phyloP scores from a whole-genome alignment of 352 stramenopile genomes.

The Phytophthora quininea region DNA sequence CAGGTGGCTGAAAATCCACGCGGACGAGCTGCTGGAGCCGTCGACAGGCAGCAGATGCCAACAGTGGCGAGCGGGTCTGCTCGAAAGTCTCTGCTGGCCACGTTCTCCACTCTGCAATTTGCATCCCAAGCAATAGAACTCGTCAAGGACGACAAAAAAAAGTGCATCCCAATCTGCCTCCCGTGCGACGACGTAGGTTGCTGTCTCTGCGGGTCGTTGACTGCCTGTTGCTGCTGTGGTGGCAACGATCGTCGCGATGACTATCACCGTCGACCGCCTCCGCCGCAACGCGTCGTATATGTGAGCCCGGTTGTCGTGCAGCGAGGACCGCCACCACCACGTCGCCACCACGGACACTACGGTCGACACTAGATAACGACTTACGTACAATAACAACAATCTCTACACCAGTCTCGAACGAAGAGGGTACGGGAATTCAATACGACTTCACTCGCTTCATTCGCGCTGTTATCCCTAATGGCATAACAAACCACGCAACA shows the following conservation, averaged over 20 bases:
- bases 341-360: slow-evolving; percentile 10
- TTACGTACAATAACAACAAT: not conserved
- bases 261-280: slow-evolving; percentile 19
- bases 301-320: slow-evolving; percentile 45
- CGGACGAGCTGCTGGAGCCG: slow-evolving; percentile 2
- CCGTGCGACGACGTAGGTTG: slow-evolving; percentile 38
- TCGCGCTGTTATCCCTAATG: too few species aligned
- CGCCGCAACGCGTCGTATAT: slow-evolving; percentile 32
- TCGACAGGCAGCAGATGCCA: not conserved
- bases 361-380: slow-evolving; percentile 12
- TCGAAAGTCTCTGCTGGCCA: not conserved
- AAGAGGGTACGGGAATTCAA: not conserved
- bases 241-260: slow-evolving; percentile 26
- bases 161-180: slow-evolving; percentile 38
- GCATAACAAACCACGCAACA: too few species aligned
- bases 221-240: slow-evolving; percentile 36
- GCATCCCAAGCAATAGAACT: too few species aligned
- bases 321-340: slow-evolving; percentile 13
- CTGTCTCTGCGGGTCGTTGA: slow-evolving; percentile 41
- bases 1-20: slow-evolving; percentile 28
- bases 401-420: not conserved
- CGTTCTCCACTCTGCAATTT: not conserved
- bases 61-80: slow-evolving; percentile 1
- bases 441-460: not conserved
- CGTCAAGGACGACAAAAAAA: not conserved